Percentiles rank a stretch among this genome's conserved stretches.
These are phyloP conservation scores for Solanum virginianum DNA, from an alignment of 257 asterid species.

Conservation along the genomic window DNA sequence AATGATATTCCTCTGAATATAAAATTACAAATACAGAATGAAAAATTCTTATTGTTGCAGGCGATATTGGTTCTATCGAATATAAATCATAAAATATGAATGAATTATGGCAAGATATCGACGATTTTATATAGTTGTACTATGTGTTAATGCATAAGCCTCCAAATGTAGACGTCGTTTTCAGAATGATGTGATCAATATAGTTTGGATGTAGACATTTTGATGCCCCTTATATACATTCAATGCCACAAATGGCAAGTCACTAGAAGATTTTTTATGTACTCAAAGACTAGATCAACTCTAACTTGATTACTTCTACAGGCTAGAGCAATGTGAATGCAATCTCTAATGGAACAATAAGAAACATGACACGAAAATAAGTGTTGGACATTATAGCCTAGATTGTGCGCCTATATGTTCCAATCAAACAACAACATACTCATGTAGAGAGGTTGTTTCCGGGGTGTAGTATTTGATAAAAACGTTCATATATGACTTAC, in stretches of 20 bases:
- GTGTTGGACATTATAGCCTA: background rate
- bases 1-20: background rate
- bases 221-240: background rate
- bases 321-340: background rate
- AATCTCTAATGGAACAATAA: background rate
- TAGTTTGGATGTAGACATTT: background rate
- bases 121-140: background rate
- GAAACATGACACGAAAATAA: background rate
- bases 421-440: no score
- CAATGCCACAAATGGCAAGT: background rate
- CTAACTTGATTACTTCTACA: background rate
- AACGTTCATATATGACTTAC: background rate
- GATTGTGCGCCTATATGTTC: background rate
- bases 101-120: slow-evolving; percentile 1
- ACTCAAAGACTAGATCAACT: background rate
- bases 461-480: background rate
- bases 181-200: background rate
- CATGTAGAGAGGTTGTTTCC: no score
- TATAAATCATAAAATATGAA: slow-evolving; percentile 8
- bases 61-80: slow-evolving; percentile 45
- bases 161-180: background rate
- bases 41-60: slow-evolving; percentile 29
- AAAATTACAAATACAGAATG: background rate
- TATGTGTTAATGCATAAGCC: background rate
- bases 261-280: background rate